Evolutionary conservation across 371 early-diverging fungal genomes (phyloP).

Genomic region (Racocetra persica): DNA sequence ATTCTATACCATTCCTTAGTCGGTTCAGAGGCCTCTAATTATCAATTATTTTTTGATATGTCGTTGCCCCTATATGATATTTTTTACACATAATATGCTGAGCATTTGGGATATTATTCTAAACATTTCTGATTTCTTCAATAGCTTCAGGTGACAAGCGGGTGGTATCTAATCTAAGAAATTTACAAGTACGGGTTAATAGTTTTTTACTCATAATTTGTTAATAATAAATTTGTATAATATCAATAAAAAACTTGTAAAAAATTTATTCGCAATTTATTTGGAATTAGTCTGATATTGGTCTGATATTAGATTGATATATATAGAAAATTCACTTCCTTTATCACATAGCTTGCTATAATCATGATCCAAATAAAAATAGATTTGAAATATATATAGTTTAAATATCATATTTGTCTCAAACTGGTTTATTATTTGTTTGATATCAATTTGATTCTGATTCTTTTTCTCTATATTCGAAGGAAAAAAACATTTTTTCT

Average conservation of each 20-base stretch:
- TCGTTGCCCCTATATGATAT: conserved; percentile 17
- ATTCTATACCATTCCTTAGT: conserved; percentile 17
- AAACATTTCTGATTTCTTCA: conserved; percentile 33
- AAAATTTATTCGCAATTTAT: background rate
- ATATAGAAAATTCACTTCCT: no score
- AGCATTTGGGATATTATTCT: background rate
- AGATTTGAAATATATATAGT: no score
- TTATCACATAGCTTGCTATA: no score
- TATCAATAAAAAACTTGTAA: background rate
- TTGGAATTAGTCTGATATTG: no score
- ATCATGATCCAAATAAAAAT: no score
- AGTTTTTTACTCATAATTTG: background rate
- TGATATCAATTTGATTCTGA: background rate
- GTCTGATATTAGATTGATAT: no score
- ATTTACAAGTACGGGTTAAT: background rate
- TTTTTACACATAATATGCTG: conserved; percentile 23
- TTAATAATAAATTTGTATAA: background rate
- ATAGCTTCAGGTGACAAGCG: conserved; percentile 25
- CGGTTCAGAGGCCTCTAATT: conserved; percentile 15
- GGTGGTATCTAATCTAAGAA: conserved; percentile 12
- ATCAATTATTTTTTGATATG: conserved; percentile 35
- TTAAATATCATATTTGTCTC: no score
- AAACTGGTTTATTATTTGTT: no score
- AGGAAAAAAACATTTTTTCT: background rate
- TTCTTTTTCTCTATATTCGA: background rate